Evolutionary conservation across 202 grass and related monocot species (phyloP), one percentile per base, ranked within the genome.

Genomic region (Hordeum pubiflorum): DNA sequence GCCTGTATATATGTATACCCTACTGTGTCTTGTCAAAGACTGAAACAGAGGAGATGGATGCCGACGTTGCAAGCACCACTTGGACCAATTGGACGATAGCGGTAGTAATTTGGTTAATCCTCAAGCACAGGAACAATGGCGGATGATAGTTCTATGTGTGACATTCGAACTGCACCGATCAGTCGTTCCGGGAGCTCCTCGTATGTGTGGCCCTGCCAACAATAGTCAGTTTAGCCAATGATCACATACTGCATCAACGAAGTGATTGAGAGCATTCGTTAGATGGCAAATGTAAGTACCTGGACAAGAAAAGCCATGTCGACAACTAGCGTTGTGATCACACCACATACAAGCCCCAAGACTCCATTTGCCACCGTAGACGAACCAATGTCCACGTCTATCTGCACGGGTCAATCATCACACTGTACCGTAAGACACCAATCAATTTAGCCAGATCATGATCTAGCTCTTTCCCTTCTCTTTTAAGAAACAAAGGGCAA

Each of bases 301-400:
- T 97, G 95, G 40, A 97, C 84, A 69, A 97, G 95, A 81, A 97
- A 97, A 62, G 95, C 95, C 95, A 97, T 97, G 74, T 97, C 95
- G 34, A 97, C 95, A 48, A 97, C 95, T 74, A 97, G 84, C 7
- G 95, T 92, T 4, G 90, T 97, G 65, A 97, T 97, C 20, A 90
- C 95, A 63, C 95, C 92, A 72, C 84, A 89, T 5, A 97, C 95
- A 55, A 97, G 84, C 74, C 95, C 92, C 79, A 97, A 84, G 39
- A 97, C 94, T 86, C 94, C 94, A 86, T 97, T 97, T 15, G 94
- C 94, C 36, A 97, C 94, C 12, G 94, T 97, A 72, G 94, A 97
- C 56, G 94, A 97, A 77, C 94, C 94, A 63, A 97, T 97, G 79
- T 97, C 94, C n/a, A 97, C 88, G 75, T 97, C 94, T 91, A 97